Base-by-base conservation (phyloP, 2,329 filamentous ascomycete genomes). In the Pseudogymnoascus sp. region DNA sequence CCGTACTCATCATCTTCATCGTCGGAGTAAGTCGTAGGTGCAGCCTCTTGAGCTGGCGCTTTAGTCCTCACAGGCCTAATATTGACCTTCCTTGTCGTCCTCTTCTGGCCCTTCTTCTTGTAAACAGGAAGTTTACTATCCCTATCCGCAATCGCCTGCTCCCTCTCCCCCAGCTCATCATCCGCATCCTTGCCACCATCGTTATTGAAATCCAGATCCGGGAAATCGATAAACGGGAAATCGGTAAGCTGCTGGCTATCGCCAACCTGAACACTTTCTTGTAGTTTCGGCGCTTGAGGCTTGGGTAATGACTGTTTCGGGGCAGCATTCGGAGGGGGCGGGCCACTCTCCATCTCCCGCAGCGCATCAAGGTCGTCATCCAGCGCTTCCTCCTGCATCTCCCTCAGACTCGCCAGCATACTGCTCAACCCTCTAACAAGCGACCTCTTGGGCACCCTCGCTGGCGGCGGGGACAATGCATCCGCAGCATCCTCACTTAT, bases 21-120 rank as follows among this genome's bases (percentile, higher is more conserved):
- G 1, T 69, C 67, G 0, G 62, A 70, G 3, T 64, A 69, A 42
- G 73, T 72, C 3, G 25, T 53, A 74, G 71, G n/a, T 70, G 72
- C 3, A 67, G 63, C 4, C 70, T 66, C 31, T 72, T 68, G 28
- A 14, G 73, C 66, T 21, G 82, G 79, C 38, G 85, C 80, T 70
- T 81, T 82, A 5, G 73, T 72, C 63, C 78, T 73, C 0, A 75
- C 81, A 1, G 84, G 84, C 66, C 77, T 80, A 78, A 89, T 90
- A 65, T 87, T 91, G 63, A 84, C 81, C 59, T 81, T 79, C 66
- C 87, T 81, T 2, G 90, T 93, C 63, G 89, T 91, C 65, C 90
- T 81, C 78, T 95, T 95, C 73, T 90, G 83, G 0, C 89, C 90
- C 78, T 90, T 90, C 82, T 95, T 95, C 80, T 93, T 93, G 79